phyloP scores from a whole-genome alignment of 768 basidiomycete genomes.

The Coprinellus micaceus region DNA sequence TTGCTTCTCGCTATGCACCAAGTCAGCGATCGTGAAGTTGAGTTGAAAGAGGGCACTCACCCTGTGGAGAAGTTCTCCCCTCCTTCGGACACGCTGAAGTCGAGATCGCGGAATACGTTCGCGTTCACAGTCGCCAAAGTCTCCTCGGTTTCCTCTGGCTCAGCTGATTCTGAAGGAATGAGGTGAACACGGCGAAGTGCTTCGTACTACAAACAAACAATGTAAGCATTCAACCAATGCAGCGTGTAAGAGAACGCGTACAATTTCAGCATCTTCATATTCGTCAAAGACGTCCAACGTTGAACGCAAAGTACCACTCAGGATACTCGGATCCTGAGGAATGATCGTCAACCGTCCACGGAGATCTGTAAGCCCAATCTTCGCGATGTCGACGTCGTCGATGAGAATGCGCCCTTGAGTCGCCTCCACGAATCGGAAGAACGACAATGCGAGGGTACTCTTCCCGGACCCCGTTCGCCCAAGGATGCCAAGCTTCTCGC shows the following conservation, averaged over 20 bases:
- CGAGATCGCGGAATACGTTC: conserved; percentile 75
- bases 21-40: too few species aligned
- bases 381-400: conserved; percentile 76
- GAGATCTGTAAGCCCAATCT: conserved; percentile 78
- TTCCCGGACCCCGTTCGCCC: conserved; percentile 76
- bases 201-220: conserved; percentile 52
- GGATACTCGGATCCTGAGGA: conserved; percentile 84
- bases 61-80: conserved; percentile 90
- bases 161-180: conserved; percentile 52
- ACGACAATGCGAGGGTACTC: conserved; percentile 76
- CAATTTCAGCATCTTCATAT: conserved; percentile 80
- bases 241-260: conserved; percentile 29
- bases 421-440: conserved; percentile 87
- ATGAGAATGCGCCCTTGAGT: conserved; percentile 69
- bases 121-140: conserved; percentile 51
- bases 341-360: conserved; percentile 58
- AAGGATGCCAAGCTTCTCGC: conserved; percentile 75
- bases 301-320: conserved; percentile 77
- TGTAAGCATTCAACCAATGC: not conserved
- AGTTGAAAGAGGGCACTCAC: too few species aligned
- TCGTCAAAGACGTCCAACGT: conserved; percentile 85
- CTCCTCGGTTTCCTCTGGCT: conserved; percentile 33
- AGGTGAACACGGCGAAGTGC: conserved; percentile 81
- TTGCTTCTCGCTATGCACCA: conserved; percentile 23
- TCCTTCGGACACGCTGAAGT: conserved; percentile 74